These are phyloP conservation scores for Rubroshorea leprosula DNA, from an alignment of 345 rosid species.

Conservation along the genomic window DNA sequence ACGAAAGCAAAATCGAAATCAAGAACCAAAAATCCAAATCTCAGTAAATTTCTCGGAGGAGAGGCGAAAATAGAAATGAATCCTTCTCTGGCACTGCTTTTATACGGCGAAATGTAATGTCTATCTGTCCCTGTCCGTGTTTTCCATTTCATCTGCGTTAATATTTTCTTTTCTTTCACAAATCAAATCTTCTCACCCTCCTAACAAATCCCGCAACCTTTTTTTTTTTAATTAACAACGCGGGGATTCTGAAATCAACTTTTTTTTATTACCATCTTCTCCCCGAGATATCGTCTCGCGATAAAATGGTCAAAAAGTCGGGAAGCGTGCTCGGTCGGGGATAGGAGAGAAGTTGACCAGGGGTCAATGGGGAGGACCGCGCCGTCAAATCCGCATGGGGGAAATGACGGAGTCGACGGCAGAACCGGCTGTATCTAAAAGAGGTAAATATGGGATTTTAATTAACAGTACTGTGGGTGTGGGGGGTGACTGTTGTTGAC, in stretches of 20 bases:
- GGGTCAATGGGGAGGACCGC: slow-evolving; percentile 30
- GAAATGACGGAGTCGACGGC: slow-evolving; percentile 20
- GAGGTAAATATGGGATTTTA: not conserved
- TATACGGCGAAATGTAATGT: slow-evolving; percentile 26
- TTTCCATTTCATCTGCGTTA: not conserved
- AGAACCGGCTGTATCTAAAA: slow-evolving; percentile 15
- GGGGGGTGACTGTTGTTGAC: too few species aligned
- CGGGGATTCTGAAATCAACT: slow-evolving; percentile 56
- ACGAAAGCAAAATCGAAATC: not conserved
- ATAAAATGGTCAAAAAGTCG: slow-evolving; percentile 18
- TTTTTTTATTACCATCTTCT: slow-evolving; percentile 13
- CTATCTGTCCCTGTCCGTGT: slow-evolving; percentile 13
- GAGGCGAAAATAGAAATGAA: slow-evolving; percentile 5
- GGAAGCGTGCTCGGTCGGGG: slow-evolving; percentile 14
- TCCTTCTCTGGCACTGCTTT: slow-evolving; percentile 12
- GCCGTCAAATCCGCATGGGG: slow-evolving; percentile 24
- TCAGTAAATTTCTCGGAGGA: slow-evolving; percentile 1
- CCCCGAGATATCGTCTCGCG: slow-evolving; percentile 8
- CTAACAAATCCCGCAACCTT: slow-evolving; percentile 35
- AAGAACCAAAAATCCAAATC: not conserved
- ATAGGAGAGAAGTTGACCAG: slow-evolving; percentile 15
- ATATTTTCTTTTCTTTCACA: slow-evolving; percentile 24
- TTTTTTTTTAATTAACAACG: slow-evolving; percentile 16
- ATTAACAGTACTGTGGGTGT: too few species aligned
- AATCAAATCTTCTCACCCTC: slow-evolving; percentile 52